Evolutionary conservation across 306 rosid species (phyloP).

Genomic region (Rosa persica): DNA sequence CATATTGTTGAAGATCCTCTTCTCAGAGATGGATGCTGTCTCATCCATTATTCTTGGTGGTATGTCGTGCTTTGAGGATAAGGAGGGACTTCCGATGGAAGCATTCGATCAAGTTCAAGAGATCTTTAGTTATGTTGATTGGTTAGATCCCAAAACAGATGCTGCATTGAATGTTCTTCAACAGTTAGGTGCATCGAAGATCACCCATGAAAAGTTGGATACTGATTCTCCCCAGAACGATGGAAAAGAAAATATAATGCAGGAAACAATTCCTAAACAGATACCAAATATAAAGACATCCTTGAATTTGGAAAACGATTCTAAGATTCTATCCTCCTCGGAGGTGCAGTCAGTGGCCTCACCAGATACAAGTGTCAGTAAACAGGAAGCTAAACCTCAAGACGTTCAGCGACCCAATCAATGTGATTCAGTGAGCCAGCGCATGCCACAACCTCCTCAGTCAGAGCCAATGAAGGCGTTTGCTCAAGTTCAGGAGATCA

Average conservation of each 20-base stretch:
- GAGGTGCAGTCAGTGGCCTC: slow-evolving; percentile 34
- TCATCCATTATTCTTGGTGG: slow-evolving; percentile 43
- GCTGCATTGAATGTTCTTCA: slow-evolving; percentile 68
- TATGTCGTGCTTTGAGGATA: slow-evolving; percentile 70
- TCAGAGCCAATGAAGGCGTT: slow-evolving; percentile 17
- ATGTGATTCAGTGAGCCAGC: slow-evolving; percentile 21
- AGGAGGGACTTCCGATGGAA: slow-evolving; percentile 88
- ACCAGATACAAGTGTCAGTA: slow-evolving; percentile 23
- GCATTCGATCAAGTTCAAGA: slow-evolving; percentile 96
- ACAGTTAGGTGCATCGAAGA: slow-evolving; percentile 51
- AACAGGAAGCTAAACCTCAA: slow-evolving; percentile 33
- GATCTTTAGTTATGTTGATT: slow-evolving; percentile 82
- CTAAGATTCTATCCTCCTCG: slow-evolving; percentile 10
- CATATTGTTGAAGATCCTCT: slow-evolving; percentile 67
- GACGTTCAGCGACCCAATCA: not conserved
- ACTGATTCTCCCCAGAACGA: slow-evolving; percentile 30
- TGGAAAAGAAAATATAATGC: slow-evolving; percentile 33
- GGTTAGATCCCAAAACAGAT: slow-evolving; percentile 76
- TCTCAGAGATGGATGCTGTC: slow-evolving; percentile 90
- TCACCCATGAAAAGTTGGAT: slow-evolving; percentile 46
- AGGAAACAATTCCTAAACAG: slow-evolving; percentile 39
- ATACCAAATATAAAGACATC: slow-evolving; percentile 28
- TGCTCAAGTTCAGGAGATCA: slow-evolving; percentile 17
- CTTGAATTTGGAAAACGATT: slow-evolving; percentile 22
- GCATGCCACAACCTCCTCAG: slow-evolving; percentile 32